Conservation (phyloP, 2,329 filamentous ascomycete species). For the Aspergillus latus region DNA sequence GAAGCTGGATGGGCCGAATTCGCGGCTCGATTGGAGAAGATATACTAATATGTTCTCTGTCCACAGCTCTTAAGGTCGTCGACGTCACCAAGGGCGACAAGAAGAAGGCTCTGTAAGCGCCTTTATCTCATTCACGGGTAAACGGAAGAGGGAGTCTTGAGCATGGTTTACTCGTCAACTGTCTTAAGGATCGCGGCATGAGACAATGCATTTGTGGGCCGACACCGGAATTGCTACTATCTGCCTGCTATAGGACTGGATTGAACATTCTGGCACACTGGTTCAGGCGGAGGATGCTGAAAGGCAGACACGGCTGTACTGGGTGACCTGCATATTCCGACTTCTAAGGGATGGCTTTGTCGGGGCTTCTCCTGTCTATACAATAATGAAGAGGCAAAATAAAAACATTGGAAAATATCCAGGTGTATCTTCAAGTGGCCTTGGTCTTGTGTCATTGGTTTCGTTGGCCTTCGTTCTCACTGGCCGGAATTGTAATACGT, state of each 20-base stretch:
- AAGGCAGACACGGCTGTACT: slow-evolving; percentile 20
- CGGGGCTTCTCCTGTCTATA: slow-evolving; percentile 34
- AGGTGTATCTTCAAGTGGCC: neutral
- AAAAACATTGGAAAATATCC: slow-evolving; percentile 41
- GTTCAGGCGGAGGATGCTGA: slow-evolving; percentile 23
- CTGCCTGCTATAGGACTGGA: slow-evolving; percentile 1
- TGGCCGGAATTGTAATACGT: too few species aligned
- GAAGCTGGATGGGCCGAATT: neutral
- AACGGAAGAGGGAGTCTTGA: slow-evolving; percentile 27
- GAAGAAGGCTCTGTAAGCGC: slow-evolving; percentile 48
- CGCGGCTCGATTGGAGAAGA: neutral
- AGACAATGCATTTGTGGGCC: slow-evolving; percentile 32
- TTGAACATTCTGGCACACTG: slow-evolving; percentile 30
- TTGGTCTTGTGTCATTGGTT: too few species aligned
- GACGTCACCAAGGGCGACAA: slow-evolving; percentile 47
- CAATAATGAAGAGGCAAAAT: slow-evolving; percentile 24
- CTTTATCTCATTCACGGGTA: slow-evolving; percentile 19
- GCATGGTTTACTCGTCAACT: slow-evolving; percentile 27
- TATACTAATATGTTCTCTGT: slow-evolving; percentile 24
- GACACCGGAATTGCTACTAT: slow-evolving; percentile 28
- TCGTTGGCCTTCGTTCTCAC: too few species aligned
- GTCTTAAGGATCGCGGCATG: slow-evolving; percentile 26
- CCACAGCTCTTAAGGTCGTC: slow-evolving; percentile 46
- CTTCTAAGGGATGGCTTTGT: slow-evolving; percentile 29
- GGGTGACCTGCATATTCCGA: slow-evolving; percentile 35